A percentile compares a stretch with the other conserved stretches of the same genome.
Evolutionary conservation across 2,329 filamentous ascomycete species (phyloP).

Genomic region (Falciphora oryzae): DNA sequence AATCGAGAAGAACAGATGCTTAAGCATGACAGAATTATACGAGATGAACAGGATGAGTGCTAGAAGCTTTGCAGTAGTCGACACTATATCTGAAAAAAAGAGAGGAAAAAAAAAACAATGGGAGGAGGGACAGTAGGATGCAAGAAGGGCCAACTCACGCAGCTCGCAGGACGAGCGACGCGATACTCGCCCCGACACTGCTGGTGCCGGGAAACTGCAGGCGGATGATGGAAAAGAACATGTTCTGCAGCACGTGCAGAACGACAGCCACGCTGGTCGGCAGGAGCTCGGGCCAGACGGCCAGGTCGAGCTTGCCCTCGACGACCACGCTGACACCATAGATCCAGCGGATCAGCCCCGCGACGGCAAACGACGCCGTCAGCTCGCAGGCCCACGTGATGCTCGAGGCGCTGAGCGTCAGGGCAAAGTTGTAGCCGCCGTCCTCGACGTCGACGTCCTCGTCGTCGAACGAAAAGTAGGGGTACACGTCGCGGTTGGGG

Average conservation of each 20-base stretch:
- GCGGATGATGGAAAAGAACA: conserved; percentile 64
- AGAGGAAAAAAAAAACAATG: neutral
- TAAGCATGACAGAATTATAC: too few relatives aligned
- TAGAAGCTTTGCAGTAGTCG: too few relatives aligned
- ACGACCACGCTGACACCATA: conserved; percentile 58
- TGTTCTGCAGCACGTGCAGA: conserved; percentile 65
- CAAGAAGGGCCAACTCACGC: too few relatives aligned
- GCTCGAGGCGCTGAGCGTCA: conserved; percentile 58
- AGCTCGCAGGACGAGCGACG: neutral
- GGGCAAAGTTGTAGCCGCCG: conserved; percentile 51
- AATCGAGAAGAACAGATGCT: too few relatives aligned
- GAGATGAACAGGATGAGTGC: too few relatives aligned
- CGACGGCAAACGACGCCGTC: conserved; percentile 53
- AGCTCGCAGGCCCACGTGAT: conserved; percentile 65
- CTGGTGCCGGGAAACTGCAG: conserved; percentile 45
- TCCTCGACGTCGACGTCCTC: conserved; percentile 32
- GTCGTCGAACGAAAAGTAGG: conserved; percentile 61
- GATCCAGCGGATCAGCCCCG: conserved; percentile 50
- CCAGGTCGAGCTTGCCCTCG: conserved; percentile 59
- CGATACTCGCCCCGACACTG: neutral
- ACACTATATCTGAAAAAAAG: too few relatives aligned
- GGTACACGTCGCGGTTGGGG: conserved; percentile 61
- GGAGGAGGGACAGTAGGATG: too few relatives aligned
- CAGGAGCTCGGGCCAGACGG: conserved; percentile 61
- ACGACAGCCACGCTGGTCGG: conserved; percentile 61